phyloP scores from a whole-genome alignment of 1,139 yeast species.

The Arxiozyma telluris region DNA sequence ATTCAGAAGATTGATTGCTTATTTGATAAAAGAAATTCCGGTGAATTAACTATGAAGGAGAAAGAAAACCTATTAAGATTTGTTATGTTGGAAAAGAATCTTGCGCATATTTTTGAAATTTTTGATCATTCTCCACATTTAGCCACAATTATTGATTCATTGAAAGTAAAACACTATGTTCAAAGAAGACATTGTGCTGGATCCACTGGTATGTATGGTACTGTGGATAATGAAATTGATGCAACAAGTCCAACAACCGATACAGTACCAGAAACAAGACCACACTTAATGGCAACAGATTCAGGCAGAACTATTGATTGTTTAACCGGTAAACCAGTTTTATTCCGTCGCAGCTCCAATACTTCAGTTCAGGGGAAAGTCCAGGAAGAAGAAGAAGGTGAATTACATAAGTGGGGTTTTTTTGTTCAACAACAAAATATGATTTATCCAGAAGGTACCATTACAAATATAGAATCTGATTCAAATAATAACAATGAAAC shows the following conservation, averaged over 20 bases:
- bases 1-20: conserved; percentile 53
- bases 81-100: conserved; percentile 54
- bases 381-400: conserved; percentile 88
- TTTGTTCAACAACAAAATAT: conserved; percentile 53
- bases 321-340: conserved; percentile 62
- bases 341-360: conserved; percentile 48
- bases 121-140: conserved; percentile 31
- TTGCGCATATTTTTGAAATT: conserved; percentile 54
- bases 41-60: conserved; percentile 53
- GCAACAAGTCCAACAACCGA: neutral
- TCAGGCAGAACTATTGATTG: conserved; percentile 59
- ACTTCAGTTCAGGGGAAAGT: conserved; percentile 61
- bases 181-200: conserved; percentile 10
- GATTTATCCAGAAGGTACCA: conserved; percentile 18
- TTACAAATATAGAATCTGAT: conserved; percentile 22
- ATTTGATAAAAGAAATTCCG: conserved; percentile 49
- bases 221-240: conserved; percentile 2
- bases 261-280: conserved; percentile 27
- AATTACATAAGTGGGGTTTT: conserved; percentile 75
- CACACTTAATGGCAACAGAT: conserved; percentile 62
- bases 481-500: neutral
- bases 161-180: conserved; percentile 6
- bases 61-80: conserved; percentile 60
- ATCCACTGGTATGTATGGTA: neutral
- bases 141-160: conserved; percentile 12